A percentile compares a stretch with the other conserved stretches of the same genome.
Evolutionary conservation across 768 basidiomycete species (phyloP).

Genomic region (Termitomyces sp.): DNA sequence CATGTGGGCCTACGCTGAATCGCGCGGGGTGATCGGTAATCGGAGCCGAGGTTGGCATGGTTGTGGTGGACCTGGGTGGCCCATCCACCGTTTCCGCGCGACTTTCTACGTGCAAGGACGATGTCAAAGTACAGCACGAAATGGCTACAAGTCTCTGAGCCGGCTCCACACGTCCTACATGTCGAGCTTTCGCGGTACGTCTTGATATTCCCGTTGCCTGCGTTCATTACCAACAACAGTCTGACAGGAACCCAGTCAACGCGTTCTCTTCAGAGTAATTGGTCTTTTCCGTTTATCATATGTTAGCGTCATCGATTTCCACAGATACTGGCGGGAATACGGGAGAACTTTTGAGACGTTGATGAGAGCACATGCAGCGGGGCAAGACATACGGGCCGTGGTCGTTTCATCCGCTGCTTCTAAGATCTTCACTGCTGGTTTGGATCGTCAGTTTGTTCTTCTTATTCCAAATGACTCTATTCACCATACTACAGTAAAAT

Average conservation of each 20-base stretch:
- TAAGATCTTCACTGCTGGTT: slow-evolving; percentile 77
- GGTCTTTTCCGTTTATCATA: neutral
- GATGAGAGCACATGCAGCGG: slow-evolving; percentile 26
- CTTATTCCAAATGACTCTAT: neutral
- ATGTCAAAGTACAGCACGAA: slow-evolving; percentile 19
- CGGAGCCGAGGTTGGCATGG: neutral
- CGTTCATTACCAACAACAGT: neutral
- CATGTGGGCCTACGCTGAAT: too few relatives aligned
- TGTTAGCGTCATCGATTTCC: neutral
- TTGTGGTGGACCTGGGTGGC: neutral
- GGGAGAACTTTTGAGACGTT: slow-evolving; percentile 55
- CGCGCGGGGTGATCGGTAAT: neutral
- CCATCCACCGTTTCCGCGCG: neutral
- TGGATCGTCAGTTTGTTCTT: slow-evolving; percentile 56
- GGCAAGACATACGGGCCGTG: slow-evolving; percentile 54
- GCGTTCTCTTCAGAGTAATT: slow-evolving; percentile 50
- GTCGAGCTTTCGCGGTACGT: slow-evolving; percentile 40
- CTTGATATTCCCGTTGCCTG: neutral
- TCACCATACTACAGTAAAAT: slow-evolving; percentile 22
- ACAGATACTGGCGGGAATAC: slow-evolving; percentile 72
- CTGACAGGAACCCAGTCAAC: slow-evolving; percentile 55
- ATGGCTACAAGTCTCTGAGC: slow-evolving; percentile 44
- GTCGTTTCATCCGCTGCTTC: slow-evolving; percentile 68
- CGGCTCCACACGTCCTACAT: slow-evolving; percentile 36
- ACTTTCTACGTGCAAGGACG: neutral